phyloP scores from a whole-genome alignment of 768 basidiomycete species.

The Phlegmacium glaucopus region DNA sequence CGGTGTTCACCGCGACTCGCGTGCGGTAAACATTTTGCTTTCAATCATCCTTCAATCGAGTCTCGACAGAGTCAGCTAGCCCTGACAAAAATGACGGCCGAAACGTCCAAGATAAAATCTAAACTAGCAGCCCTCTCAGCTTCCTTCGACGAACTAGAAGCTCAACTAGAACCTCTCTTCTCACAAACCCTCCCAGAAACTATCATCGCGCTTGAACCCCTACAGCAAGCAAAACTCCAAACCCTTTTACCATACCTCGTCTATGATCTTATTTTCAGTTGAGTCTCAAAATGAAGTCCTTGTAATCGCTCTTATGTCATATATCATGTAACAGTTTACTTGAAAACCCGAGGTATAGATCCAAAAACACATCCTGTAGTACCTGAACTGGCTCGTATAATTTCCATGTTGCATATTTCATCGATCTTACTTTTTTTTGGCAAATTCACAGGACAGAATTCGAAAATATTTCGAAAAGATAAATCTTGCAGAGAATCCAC shows the following conservation, averaged over 20 bases:
- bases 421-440: background rate
- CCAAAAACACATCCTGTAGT: slow-evolving; percentile 77
- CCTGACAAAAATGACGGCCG: slow-evolving; percentile 36
- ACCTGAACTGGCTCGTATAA: slow-evolving; percentile 54
- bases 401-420: background rate
- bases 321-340: slow-evolving; percentile 53
- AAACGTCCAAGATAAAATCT: slow-evolving; percentile 42
- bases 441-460: slow-evolving; percentile 60
- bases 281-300: slow-evolving; percentile 21
- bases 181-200: slow-evolving; percentile 67
- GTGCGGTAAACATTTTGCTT: too few species aligned
- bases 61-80: too few species aligned
- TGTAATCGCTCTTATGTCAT: background rate
- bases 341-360: slow-evolving; percentile 77
- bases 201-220: slow-evolving; percentile 56
- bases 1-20: too few species aligned
- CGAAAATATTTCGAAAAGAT: slow-evolving; percentile 84
- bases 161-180: slow-evolving; percentile 61
- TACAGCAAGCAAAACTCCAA: slow-evolving; percentile 83
- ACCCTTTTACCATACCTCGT: slow-evolving; percentile 76
- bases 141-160: slow-evolving; percentile 70
- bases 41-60: too few species aligned
- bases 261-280: slow-evolving; percentile 85
- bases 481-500: slow-evolving; percentile 66
- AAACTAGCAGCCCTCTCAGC: slow-evolving; percentile 47